These are phyloP conservation scores for Grosmannia huntii DNA, from an alignment of 2,329 filamentous ascomycete genomes.

Conservation along the genomic window DNA sequence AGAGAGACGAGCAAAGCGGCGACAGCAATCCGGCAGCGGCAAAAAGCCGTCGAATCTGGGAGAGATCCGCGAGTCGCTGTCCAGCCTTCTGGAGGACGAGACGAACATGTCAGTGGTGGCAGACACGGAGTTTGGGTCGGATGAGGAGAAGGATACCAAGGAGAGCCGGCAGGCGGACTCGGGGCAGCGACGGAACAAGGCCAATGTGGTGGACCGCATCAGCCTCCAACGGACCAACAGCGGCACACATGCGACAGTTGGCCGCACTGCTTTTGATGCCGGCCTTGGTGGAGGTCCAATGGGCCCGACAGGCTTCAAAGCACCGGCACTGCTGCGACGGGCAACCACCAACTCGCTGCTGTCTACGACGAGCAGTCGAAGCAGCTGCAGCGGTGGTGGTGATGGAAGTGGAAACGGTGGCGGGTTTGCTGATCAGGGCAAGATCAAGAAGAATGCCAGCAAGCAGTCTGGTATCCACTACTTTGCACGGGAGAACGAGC, in stretches of 20 bases:
- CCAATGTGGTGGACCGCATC: constrained; percentile 64
- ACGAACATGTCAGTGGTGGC: constrained; percentile 32
- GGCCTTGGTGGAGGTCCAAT: constrained; percentile 20
- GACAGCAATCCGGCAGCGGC: constrained; percentile 31
- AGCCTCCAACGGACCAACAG: constrained; percentile 46
- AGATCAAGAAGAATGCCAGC: constrained; percentile 40
- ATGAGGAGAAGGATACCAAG: constrained; percentile 41
- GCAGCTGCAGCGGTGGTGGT: constrained; percentile 8
- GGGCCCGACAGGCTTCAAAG: constrained; percentile 40
- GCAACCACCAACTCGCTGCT: constrained; percentile 55
- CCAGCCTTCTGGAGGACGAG: constrained; percentile 62
- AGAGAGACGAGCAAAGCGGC: neutral
- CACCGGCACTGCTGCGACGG: constrained; percentile 58
- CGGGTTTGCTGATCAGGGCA: constrained; percentile 17
- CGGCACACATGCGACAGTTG: constrained; percentile 13
- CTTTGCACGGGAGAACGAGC: constrained; percentile 47
- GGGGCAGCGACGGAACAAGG: constrained; percentile 17
- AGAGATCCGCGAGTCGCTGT: constrained; percentile 74
- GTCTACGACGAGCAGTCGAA: constrained; percentile 23
- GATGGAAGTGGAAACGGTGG: neutral
- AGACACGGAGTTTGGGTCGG: constrained; percentile 27
- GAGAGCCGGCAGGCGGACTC: constrained; percentile 31
- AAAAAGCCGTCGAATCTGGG: constrained; percentile 62
- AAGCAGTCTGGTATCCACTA: constrained; percentile 49
- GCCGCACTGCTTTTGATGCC: neutral